phyloP scores from a whole-genome alignment of 2,329 filamentous ascomycete genomes.

The Alternaria ethzedia region DNA sequence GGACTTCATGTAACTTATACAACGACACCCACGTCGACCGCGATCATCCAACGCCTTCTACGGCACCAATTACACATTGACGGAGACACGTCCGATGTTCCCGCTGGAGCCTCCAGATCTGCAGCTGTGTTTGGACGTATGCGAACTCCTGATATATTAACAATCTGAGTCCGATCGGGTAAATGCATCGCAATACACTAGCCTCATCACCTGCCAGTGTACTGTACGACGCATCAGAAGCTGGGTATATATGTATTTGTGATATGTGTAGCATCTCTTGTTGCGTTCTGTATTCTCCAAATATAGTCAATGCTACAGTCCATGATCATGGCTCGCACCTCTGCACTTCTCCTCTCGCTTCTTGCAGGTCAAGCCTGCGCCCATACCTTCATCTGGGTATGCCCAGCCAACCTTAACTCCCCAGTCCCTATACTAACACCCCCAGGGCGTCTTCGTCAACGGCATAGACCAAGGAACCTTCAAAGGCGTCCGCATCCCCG shows the following conservation, averaged over 20 bases:
- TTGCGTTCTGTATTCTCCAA: neutral
- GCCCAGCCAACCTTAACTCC: too few species aligned
- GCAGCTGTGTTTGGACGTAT: neutral
- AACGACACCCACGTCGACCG: neutral
- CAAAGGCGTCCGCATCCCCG: conserved; percentile 37
- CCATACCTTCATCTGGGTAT: neutral
- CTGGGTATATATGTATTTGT: neutral
- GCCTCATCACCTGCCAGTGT: neutral
- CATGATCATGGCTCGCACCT: conserved; percentile 16
- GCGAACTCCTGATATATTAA: conserved; percentile 13
- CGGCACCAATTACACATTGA: neutral
- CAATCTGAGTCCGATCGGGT: conserved; percentile 26
- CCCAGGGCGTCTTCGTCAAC: conserved; percentile 40
- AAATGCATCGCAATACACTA: conserved; percentile 25
- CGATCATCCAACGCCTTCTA: neutral
- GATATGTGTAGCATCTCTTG: neutral
- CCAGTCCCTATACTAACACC: neutral
- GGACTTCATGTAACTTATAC: neutral
- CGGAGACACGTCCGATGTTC: conserved; percentile 13
- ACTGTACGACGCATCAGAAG: neutral
- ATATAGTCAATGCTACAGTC: neutral
- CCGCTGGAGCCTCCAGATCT: conserved; percentile 2
- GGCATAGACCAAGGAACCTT: conserved; percentile 39
- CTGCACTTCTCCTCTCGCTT: conserved; percentile 22
- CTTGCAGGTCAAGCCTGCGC: conserved; percentile 26